Conservation (phyloP, 805 yeast genomes). For the Wickerhamiella siamensis region DNA sequence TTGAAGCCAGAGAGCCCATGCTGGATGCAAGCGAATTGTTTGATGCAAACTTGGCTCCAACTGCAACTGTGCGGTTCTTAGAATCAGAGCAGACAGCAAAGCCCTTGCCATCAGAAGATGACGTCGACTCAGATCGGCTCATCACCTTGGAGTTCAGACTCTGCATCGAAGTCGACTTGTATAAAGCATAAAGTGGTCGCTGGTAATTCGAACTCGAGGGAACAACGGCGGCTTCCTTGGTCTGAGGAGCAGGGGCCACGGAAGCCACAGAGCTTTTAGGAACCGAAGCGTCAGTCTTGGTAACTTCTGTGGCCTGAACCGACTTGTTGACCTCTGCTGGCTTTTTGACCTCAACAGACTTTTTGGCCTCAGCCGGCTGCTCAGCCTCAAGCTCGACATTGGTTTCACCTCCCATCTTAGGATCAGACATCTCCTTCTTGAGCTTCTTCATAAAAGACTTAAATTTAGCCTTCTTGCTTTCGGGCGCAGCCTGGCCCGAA, state of each 20-base stretch:
- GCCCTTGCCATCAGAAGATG: conserved; percentile 1
- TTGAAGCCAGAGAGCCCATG: neutral
- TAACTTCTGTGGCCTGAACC: neutral
- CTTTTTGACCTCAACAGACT: neutral
- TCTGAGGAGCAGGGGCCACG: too few species aligned
- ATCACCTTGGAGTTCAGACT: neutral
- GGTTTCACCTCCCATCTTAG: neutral
- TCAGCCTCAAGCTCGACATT: neutral
- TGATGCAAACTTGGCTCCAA: conserved; percentile 2
- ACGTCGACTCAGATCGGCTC: neutral
- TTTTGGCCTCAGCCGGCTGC: neutral
- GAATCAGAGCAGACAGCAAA: conserved; percentile 6
- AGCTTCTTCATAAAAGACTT: conserved; percentile 8
- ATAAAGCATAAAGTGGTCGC: neutral
- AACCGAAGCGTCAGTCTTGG: too few species aligned
- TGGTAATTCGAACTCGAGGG: neutral
- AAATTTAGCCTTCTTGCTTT: neutral
- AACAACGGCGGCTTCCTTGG: too few species aligned
- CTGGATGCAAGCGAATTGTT: neutral
- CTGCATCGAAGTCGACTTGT: conserved; percentile 1
- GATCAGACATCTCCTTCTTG: conserved; percentile 3
- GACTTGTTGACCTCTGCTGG: neutral
- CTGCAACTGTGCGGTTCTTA: conserved; percentile 6
- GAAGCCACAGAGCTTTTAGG: too few species aligned
- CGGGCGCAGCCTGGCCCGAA: neutral